phyloP scores from a whole-genome alignment of 305 asterid genomes.

The Fraxinus latifolia region DNA sequence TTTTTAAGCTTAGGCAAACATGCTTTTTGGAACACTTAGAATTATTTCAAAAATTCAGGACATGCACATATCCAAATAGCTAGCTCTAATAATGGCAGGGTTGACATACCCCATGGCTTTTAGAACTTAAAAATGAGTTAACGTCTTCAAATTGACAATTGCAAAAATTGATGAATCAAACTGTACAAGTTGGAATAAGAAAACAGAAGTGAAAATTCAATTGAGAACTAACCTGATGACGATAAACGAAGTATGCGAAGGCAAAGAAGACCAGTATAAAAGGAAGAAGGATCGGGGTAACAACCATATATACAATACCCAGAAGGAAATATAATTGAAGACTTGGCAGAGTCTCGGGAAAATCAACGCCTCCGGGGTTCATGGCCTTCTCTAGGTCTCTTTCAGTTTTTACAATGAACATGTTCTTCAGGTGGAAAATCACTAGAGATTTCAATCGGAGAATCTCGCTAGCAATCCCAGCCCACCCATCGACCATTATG shows the following conservation, averaged over 20 bases:
- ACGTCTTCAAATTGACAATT: not conserved
- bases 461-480: conserved; percentile 85
- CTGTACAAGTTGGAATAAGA: not conserved
- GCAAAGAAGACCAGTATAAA: conserved; percentile 83
- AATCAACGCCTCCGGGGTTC: conserved; percentile 81
- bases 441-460: conserved; percentile 74
- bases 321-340: conserved; percentile 86
- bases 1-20: not conserved
- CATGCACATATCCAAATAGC: not conserved
- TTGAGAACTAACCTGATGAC: conserved; percentile 70
- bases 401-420: conserved; percentile 81
- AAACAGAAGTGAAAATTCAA: not conserved
- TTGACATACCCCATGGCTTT: not conserved
- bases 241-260: conserved; percentile 87
- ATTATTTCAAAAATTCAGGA: not conserved
- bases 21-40: not conserved
- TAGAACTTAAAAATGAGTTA: not conserved
- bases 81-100: not conserved
- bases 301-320: conserved; percentile 82
- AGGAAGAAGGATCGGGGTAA: conserved; percentile 94
- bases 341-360: conserved; percentile 74
- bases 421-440: conserved; percentile 75
- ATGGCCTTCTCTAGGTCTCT: conserved; percentile 82
- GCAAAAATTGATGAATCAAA: not conserved
- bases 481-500: conserved; percentile 97